Conservation (phyloP, 1,139 yeast genomes). For the Debaryomycetaceae sp. region DNA sequence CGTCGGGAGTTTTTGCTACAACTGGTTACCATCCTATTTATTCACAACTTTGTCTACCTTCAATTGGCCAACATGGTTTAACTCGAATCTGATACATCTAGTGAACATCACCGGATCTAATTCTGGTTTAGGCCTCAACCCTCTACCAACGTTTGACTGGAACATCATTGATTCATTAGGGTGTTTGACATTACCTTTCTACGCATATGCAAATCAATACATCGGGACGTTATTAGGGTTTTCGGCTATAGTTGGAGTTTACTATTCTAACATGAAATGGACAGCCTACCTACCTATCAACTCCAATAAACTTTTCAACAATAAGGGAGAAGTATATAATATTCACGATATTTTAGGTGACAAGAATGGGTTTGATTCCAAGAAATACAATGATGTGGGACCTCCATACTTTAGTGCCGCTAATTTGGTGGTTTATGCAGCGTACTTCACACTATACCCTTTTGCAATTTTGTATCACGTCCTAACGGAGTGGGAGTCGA, state of each 20-base stretch:
- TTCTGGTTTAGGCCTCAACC: slow-evolving; percentile 42
- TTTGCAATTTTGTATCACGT: slow-evolving; percentile 40
- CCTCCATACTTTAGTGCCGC: slow-evolving; percentile 47
- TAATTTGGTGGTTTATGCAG: slow-evolving; percentile 40
- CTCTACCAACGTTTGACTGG: slow-evolving; percentile 46
- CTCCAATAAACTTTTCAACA: slow-evolving; percentile 34
- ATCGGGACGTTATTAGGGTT: slow-evolving; percentile 34
- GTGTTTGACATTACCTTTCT: slow-evolving; percentile 43
- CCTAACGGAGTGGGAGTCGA: slow-evolving; percentile 43
- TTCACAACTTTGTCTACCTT: slow-evolving; percentile 41
- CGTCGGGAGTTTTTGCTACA: slow-evolving; percentile 32
- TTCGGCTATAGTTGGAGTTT: slow-evolving; percentile 25
- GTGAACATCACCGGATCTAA: slow-evolving; percentile 37
- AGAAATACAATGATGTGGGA: slow-evolving; percentile 30
- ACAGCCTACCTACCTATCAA: slow-evolving; percentile 39
- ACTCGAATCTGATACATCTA: slow-evolving; percentile 37
- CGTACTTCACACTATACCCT: slow-evolving; percentile 40
- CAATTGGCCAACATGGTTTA: slow-evolving; percentile 50
- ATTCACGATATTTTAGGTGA: slow-evolving; percentile 31
- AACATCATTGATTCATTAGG: slow-evolving; percentile 36
- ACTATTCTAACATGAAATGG: slow-evolving; percentile 39
- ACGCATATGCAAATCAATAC: slow-evolving; percentile 34
- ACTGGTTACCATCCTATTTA: slow-evolving; percentile 43
- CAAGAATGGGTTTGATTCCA: slow-evolving; percentile 27
- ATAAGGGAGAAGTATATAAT: slow-evolving; percentile 30